phyloP scores from a whole-genome alignment of 768 basidiomycete species.

The Leccinum rimulosum region DNA sequence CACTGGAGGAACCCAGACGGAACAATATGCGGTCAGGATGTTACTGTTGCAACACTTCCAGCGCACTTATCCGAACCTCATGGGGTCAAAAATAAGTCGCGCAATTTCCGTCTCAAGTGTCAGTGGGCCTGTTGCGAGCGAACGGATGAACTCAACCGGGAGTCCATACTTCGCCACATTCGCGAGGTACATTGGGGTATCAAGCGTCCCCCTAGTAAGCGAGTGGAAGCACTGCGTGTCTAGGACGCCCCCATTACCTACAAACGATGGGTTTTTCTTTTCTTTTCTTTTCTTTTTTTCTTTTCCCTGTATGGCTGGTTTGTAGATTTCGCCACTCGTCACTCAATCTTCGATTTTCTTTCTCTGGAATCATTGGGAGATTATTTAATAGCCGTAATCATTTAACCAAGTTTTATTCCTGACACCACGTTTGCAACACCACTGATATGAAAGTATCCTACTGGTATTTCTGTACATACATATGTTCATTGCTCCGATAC shows the following conservation, averaged over 20 bases:
- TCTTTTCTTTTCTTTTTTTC: too few relatives aligned
- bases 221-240: too few relatives aligned
- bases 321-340: too few relatives aligned
- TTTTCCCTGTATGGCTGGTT: too few relatives aligned
- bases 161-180: constrained; percentile 20
- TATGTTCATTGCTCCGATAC: not conserved
- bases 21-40: not conserved
- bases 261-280: too few relatives aligned
- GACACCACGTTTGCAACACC: too few relatives aligned
- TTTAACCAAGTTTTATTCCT: too few relatives aligned
- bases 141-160: too few relatives aligned
- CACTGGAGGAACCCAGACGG: constrained; percentile 7
- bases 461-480: not conserved
- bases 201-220: constrained; percentile 12
- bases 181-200: constrained; percentile 12
- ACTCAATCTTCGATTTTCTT: too few relatives aligned
- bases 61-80: constrained; percentile 15
- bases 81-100: constrained; percentile 9
- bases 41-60: constrained; percentile 2
- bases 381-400: too few relatives aligned
- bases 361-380: not conserved
- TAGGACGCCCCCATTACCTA: too few relatives aligned
- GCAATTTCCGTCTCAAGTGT: not conserved
- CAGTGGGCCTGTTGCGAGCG: constrained; percentile 12
- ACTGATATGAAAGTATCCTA: not conserved